A percentile compares a stretch with the other conserved stretches of the same genome.
Evolutionary conservation across 106 monocot species (phyloP).

Genomic region (Dendrobium officinale): DNA sequence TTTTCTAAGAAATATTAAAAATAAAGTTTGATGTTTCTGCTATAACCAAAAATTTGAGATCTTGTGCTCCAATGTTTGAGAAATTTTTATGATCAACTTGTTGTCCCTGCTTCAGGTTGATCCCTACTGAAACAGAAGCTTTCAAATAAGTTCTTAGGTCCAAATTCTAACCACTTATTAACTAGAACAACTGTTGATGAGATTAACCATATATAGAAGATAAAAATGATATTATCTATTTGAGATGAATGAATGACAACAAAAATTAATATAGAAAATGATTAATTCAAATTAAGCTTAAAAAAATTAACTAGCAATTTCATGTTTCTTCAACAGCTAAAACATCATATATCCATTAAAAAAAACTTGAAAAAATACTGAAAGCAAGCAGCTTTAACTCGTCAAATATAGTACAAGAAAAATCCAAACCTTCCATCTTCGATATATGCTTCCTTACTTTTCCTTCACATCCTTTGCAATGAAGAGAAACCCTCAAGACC

Average conservation of each 20-base stretch:
- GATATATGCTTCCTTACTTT: constrained; percentile 15
- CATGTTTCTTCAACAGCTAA: too few relatives aligned
- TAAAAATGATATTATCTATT: not conserved
- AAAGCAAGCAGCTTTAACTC: not conserved
- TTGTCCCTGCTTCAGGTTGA: too few relatives aligned
- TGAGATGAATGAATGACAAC: not conserved
- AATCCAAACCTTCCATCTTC: constrained; percentile 14
- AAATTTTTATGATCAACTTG: too few relatives aligned
- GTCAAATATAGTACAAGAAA: not conserved
- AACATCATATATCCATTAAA: too few relatives aligned
- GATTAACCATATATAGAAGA: too few relatives aligned
- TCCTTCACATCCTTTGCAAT: constrained; percentile 17
- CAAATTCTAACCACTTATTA: too few relatives aligned
- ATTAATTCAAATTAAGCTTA: not conserved
- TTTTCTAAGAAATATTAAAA: not conserved
- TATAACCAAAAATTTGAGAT: not conserved
- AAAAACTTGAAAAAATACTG: not conserved
- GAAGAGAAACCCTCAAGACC: constrained; percentile 16
- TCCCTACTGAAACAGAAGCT: too few relatives aligned
- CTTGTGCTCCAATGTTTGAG: too few relatives aligned
- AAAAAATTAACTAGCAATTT: too few relatives aligned
- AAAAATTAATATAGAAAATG: not conserved
- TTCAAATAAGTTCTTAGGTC: too few relatives aligned
- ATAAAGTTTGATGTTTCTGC: not conserved
- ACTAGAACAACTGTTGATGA: too few relatives aligned